Evolutionary conservation across 352 stramenopile species (phyloP).

Genomic region (Phytophthora megakarya): DNA sequence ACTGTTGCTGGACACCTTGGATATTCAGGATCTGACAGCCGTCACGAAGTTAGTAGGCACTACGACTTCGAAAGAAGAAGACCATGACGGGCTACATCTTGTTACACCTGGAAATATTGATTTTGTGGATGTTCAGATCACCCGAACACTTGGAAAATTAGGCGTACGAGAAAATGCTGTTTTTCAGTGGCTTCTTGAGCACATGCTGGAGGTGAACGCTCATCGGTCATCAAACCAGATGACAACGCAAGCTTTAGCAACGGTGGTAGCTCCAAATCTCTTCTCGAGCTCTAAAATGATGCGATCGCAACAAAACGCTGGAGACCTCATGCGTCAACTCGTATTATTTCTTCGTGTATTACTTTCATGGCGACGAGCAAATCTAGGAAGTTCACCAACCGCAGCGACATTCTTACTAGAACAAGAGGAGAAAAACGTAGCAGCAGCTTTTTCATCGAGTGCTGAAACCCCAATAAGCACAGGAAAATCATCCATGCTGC

Average conservation of each 20-base stretch:
- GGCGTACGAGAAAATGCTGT: conserved; percentile 38
- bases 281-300: conserved; percentile 32
- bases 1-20: conserved; percentile 41
- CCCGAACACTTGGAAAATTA: conserved; percentile 34
- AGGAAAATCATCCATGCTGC: conserved; percentile 7
- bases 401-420: conserved; percentile 20
- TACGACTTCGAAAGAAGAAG: conserved; percentile 4
- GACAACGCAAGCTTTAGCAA: conserved; percentile 50
- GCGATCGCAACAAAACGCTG: conserved; percentile 26
- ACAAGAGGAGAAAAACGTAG: conserved; percentile 28
- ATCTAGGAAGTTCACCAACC: conserved; percentile 11
- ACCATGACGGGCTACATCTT: conserved; percentile 14
- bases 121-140: conserved; percentile 22
- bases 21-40: conserved; percentile 20
- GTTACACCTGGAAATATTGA: conserved; percentile 26
- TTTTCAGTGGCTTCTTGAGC: conserved; percentile 70
- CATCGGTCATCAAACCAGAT: conserved; percentile 52
- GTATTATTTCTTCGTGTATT: conserved; percentile 49
- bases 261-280: conserved; percentile 67
- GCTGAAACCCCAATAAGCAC: background rate
- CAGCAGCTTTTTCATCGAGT: conserved; percentile 16
- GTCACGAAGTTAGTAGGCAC: conserved; percentile 22
- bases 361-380: conserved; percentile 40
- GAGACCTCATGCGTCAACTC: conserved; percentile 33
- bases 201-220: conserved; percentile 59